Evolutionary conservation across 805 yeast genomes (phyloP).

Genomic region (Candida pseudofarinosa): DNA sequence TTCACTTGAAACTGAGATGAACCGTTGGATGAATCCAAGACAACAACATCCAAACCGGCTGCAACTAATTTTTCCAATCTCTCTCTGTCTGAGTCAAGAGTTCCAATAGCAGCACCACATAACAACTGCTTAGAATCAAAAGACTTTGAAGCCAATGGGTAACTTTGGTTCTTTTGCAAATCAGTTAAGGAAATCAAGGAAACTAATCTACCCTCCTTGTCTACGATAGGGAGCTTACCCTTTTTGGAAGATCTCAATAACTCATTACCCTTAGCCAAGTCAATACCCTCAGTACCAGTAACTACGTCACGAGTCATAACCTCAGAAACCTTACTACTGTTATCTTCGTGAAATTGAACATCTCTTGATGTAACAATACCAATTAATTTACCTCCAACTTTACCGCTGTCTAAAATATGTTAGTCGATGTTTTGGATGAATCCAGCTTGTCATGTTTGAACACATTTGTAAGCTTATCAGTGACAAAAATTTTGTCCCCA

Average conservation of each 20-base stretch:
- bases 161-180: constrained; percentile 90
- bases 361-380: constrained; percentile 98
- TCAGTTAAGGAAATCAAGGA: constrained; percentile 93
- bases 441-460: background rate
- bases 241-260: constrained; percentile 89
- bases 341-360: constrained; percentile 87
- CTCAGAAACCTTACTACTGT: constrained; percentile 55
- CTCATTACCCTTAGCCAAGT: constrained; percentile 81
- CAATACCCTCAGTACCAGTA: constrained; percentile 79
- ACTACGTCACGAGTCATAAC: constrained; percentile 89
- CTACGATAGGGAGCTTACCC: constrained; percentile 96
- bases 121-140: constrained; percentile 89
- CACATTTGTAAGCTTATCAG: constrained; percentile 27
- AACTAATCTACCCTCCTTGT: constrained; percentile 67
- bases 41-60: constrained; percentile 96
- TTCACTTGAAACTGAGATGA: constrained; percentile 92
- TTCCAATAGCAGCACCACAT: constrained; percentile 99
- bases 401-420: constrained; percentile 67
- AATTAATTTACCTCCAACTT: constrained; percentile 80
- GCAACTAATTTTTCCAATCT: constrained; percentile 82
- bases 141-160: constrained; percentile 93
- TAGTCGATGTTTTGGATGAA: constrained; percentile 17
- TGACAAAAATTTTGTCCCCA: constrained; percentile 65
- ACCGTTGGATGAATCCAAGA: constrained; percentile 96
- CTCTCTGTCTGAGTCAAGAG: constrained; percentile 80